phyloP scores from a whole-genome alignment of 1,284 basidiomycete species.

The Amylostereum areolatum region DNA sequence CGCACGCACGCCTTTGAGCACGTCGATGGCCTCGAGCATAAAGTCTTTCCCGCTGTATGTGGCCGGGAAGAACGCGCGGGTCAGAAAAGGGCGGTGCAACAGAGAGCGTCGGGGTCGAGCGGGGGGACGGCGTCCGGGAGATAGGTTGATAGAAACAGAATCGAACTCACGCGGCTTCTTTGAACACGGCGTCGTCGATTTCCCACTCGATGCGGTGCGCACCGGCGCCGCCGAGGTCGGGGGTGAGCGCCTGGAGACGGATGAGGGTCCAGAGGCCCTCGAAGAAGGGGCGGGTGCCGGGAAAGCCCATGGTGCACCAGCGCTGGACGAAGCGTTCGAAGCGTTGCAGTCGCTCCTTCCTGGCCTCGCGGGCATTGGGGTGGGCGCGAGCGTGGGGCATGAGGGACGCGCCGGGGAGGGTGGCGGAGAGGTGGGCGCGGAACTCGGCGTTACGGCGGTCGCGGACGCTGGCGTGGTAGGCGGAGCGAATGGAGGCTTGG shows the following conservation, averaged over 20 bases:
- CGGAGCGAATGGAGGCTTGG: conserved; percentile 70
- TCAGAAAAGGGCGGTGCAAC: conserved; percentile 13
- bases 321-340: conserved; percentile 63
- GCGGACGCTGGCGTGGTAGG: conserved; percentile 68
- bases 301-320: conserved; percentile 78
- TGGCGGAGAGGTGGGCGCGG: conserved; percentile 67
- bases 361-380: conserved; percentile 52
- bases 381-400: conserved; percentile 62
- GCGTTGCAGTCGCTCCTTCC: conserved; percentile 67
- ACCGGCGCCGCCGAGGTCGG: conserved; percentile 69
- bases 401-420: conserved; percentile 65
- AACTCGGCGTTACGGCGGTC: conserved; percentile 68
- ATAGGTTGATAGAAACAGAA: conserved; percentile 11
- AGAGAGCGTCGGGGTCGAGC: too few relatives aligned
- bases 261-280: conserved; percentile 70
- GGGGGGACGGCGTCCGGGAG: too few relatives aligned
- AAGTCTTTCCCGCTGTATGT: conserved; percentile 73
- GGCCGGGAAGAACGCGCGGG: too few relatives aligned
- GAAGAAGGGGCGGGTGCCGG: conserved; percentile 76
- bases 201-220: conserved; percentile 66
- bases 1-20: conserved; percentile 77
- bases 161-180: conserved; percentile 70
- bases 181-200: conserved; percentile 78
- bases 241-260: conserved; percentile 66
- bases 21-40: conserved; percentile 75